Conservation (phyloP, 768 basidiomycete genomes). For the Lentinula sp. region DNA sequence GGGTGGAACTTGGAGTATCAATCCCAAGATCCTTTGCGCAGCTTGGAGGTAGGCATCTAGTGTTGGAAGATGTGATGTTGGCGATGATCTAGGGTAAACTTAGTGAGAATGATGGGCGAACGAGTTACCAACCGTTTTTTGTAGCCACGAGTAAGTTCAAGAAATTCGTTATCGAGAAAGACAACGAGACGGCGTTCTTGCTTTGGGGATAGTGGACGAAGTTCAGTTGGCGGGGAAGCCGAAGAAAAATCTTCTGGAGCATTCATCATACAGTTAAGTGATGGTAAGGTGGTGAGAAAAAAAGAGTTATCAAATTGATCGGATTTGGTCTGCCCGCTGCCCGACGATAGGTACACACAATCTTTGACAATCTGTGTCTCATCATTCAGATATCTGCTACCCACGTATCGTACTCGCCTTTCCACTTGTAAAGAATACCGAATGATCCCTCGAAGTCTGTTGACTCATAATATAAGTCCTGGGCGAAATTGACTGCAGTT, state of each 20-base stretch:
- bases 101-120: neutral
- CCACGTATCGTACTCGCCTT: neutral
- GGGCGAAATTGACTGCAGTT: too few relatives aligned
- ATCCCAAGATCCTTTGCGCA: conserved; percentile 45
- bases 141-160: conserved; percentile 60
- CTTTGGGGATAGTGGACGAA: conserved; percentile 27
- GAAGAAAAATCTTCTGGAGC: neutral
- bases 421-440: neutral
- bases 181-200: conserved; percentile 65
- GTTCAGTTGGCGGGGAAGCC: neutral
- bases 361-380: too few relatives aligned
- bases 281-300: neutral
- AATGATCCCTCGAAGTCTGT: neutral
- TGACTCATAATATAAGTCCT: neutral
- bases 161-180: conserved; percentile 60
- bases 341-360: too few relatives aligned
- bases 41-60: conserved; percentile 55
- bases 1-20: conserved; percentile 73
- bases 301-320: neutral
- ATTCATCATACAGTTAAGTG: neutral
- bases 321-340: neutral
- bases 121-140: conserved; percentile 61
- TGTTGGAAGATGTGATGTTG: conserved; percentile 48
- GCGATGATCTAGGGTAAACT: conserved; percentile 32
- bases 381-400: too few relatives aligned